phyloP scores from a whole-genome alignment of 192 early-diverging fungal species.

The Dissophora ornata region DNA sequence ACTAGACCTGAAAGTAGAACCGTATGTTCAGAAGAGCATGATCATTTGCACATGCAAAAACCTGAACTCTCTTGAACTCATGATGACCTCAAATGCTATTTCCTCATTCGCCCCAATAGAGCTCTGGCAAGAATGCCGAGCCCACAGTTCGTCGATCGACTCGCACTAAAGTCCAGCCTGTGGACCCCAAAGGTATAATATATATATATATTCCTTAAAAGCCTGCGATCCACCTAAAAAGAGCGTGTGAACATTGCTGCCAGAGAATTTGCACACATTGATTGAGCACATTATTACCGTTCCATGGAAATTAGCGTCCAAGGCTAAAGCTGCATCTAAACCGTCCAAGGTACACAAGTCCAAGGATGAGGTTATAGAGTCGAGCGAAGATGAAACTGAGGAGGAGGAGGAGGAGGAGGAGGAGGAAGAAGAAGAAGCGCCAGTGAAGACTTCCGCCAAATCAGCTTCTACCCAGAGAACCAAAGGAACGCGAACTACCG shows the following conservation, averaged over 20 bases:
- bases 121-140: not conserved
- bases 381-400: not conserved
- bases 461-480: not conserved
- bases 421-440: constrained; percentile 13
- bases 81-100: no score
- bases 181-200: constrained; percentile 5
- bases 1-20: constrained; percentile 2
- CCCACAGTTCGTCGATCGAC: constrained; percentile 14
- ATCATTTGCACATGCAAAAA: no score
- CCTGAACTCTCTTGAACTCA: no score
- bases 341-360: constrained; percentile 1
- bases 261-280: no score
- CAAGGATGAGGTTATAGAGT: not conserved
- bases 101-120: constrained; percentile 3
- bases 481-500: constrained; percentile 1
- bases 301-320: no score
- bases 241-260: no score
- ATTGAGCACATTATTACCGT: no score
- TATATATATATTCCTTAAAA: no score
- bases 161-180: constrained; percentile 8
- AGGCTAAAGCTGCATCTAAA: constrained; percentile 5
- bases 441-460: not conserved
- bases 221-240: no score
- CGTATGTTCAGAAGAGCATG: no score
- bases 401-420: constrained; percentile 6